Evolutionary conservation across 495 filamentous ascomycete genomes (phyloP).

Genomic region (Friedmanniomyces simplex): DNA sequence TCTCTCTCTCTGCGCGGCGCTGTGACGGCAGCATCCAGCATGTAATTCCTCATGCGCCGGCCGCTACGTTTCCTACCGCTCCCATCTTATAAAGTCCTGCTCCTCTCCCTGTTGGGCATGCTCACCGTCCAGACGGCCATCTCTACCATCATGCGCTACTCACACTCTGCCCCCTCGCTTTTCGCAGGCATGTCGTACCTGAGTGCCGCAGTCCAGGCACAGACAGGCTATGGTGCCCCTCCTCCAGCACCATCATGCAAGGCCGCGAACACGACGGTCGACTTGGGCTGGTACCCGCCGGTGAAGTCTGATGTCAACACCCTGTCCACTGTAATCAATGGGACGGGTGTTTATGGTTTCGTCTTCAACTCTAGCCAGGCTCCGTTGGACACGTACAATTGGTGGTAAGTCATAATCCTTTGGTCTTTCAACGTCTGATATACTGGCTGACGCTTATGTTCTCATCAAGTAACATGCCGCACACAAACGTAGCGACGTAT

Average conservation of each 20-base stretch:
- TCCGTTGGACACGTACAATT: constrained; percentile 53
- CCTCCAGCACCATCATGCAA: background rate
- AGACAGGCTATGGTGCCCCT: background rate
- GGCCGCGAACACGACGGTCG: constrained; percentile 22
- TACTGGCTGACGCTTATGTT: too few relatives aligned
- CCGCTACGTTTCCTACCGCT: background rate
- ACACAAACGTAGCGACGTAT: constrained; percentile 51
- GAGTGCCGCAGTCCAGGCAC: background rate
- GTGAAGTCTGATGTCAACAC: constrained; percentile 47
- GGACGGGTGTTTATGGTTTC: constrained; percentile 50
- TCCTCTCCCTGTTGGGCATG: constrained; percentile 8
- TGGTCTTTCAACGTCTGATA: too few relatives aligned
- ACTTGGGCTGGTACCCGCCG: constrained; percentile 50
- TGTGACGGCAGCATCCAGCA: background rate
- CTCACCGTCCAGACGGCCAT: constrained; percentile 4
- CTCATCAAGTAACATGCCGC: constrained; percentile 54
- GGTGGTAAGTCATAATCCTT: constrained; percentile 41
- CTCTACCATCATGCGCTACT: constrained; percentile 15
- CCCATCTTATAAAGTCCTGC: constrained; percentile 8
- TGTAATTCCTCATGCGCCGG: background rate
- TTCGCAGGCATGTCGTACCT: constrained; percentile 2
- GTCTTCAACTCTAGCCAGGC: constrained; percentile 50
- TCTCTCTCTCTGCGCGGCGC: background rate
- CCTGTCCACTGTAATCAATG: constrained; percentile 40
- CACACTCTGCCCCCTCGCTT: constrained; percentile 5